Evolutionary conservation across 2,329 filamentous ascomycete species (phyloP).

Genomic region (Colletotrichum orchidophilum): DNA sequence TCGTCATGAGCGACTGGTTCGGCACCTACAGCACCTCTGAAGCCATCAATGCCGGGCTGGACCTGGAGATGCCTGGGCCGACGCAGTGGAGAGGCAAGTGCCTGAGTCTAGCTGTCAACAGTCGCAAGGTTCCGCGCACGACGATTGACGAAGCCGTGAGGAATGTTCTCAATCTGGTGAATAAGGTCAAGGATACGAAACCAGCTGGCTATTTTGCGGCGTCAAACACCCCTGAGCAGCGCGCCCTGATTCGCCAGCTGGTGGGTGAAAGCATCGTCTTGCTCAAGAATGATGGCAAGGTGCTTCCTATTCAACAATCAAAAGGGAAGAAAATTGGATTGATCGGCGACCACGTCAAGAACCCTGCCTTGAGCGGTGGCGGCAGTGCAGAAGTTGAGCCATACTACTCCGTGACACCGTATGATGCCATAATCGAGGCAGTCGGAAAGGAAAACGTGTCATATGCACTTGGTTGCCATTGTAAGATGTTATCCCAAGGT

Average conservation of each 20-base stretch:
- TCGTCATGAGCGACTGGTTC: conserved; percentile 68
- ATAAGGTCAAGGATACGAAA: conserved; percentile 45
- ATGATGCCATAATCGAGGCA: conserved; percentile 69
- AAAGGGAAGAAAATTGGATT: conserved; percentile 55
- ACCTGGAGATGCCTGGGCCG: conserved; percentile 69
- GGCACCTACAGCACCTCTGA: conserved; percentile 65
- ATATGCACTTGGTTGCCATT: conserved; percentile 69
- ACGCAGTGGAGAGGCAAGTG: conserved; percentile 45
- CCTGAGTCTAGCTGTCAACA: conserved; percentile 21
- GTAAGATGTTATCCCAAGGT: conserved; percentile 38
- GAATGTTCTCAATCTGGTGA: conserved; percentile 66
- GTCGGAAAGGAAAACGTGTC: conserved; percentile 41
- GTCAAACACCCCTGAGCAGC: conserved; percentile 59
- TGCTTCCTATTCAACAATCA: conserved; percentile 68
- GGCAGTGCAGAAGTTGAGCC: conserved; percentile 68
- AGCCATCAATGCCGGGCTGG: conserved; percentile 59
- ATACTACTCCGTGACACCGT: conserved; percentile 77
- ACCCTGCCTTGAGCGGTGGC: conserved; percentile 56
- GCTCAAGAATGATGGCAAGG: conserved; percentile 74
- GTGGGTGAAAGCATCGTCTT: conserved; percentile 77
- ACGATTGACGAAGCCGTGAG: conserved; percentile 64
- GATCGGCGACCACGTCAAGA: conserved; percentile 39
- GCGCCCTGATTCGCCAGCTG: conserved; percentile 69
- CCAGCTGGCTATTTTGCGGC: conserved; percentile 58
- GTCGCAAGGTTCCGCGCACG: conserved; percentile 16